These are phyloP conservation scores for Omphalotus guepiniiformis DNA, from an alignment of 768 basidiomycete genomes.

Conservation along the genomic window DNA sequence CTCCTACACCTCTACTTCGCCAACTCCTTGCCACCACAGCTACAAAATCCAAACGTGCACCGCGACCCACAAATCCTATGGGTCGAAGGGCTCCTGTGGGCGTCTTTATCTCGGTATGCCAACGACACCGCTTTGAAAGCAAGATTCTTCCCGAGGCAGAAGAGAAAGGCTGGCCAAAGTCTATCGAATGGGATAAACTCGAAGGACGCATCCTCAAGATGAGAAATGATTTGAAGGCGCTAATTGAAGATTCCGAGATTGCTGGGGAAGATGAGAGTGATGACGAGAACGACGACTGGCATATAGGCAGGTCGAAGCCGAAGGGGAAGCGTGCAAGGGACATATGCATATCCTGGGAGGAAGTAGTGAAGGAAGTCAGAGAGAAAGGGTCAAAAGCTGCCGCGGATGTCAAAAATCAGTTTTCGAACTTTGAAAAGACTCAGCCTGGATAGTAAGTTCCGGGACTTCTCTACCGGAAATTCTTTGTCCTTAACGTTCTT, in stretches of 20 bases:
- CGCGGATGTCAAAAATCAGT: slow-evolving; percentile 69
- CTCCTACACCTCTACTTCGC: slow-evolving; percentile 56
- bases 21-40: slow-evolving; percentile 48
- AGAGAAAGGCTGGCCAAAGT: slow-evolving; percentile 70
- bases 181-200: slow-evolving; percentile 60
- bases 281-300: slow-evolving; percentile 19
- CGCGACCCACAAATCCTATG: slow-evolving; percentile 63
- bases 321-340: slow-evolving; percentile 9
- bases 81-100: slow-evolving; percentile 56
- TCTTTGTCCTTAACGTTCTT: background rate
- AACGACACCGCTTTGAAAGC: slow-evolving; percentile 75
- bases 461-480: background rate
- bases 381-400: slow-evolving; percentile 62
- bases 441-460: slow-evolving; percentile 85
- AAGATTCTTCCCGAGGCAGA: slow-evolving; percentile 69
- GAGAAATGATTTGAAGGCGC: slow-evolving; percentile 37
- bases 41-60: slow-evolving; percentile 53
- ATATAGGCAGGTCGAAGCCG: slow-evolving; percentile 16
- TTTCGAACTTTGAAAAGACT: slow-evolving; percentile 72
- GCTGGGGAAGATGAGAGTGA: slow-evolving; percentile 17
- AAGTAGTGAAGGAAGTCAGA: slow-evolving; percentile 58
- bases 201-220: slow-evolving; percentile 50
- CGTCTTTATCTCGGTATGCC: slow-evolving; percentile 64
- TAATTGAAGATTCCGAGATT: slow-evolving; percentile 46
- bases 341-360: slow-evolving; percentile 55